Conservation (phyloP, 2,329 filamentous ascomycete species). For the Colletotrichum phormii region DNA sequence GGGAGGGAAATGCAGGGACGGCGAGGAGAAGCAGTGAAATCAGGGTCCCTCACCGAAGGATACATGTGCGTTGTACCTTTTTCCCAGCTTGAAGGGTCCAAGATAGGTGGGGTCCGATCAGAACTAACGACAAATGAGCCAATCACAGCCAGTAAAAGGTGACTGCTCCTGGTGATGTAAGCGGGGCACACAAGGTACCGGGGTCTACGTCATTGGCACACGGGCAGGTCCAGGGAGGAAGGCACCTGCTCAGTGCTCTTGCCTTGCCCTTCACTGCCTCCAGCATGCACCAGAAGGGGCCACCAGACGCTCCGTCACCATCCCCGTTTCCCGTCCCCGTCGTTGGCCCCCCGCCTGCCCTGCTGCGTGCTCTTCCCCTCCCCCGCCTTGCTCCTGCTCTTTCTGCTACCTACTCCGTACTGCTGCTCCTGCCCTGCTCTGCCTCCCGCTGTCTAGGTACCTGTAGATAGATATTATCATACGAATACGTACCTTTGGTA, state of each 20-base stretch:
- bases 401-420: not conserved
- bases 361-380: not conserved
- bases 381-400: not conserved
- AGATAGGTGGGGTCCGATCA: not conserved
- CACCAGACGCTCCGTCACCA: conserved; percentile 5
- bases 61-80: too few relatives aligned
- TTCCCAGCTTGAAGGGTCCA: not conserved
- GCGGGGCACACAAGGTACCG: not conserved
- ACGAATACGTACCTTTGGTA: too few relatives aligned
- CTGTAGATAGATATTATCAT: too few relatives aligned
- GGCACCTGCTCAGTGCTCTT: conserved; percentile 1
- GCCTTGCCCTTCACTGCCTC: not conserved
- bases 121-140: not conserved
- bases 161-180: not conserved
- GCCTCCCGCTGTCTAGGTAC: not conserved
- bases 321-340: not conserved
- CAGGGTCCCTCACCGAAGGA: not conserved
- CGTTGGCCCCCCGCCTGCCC: not conserved
- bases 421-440: not conserved
- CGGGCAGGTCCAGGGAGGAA: not conserved
- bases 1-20: not conserved
- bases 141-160: not conserved
- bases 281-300: too few relatives aligned
- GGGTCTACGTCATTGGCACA: conserved; percentile 4
- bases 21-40: not conserved